Evolutionary conservation across 2,329 filamentous ascomycete species (phyloP).

Genomic region (Tolypocladium ovalisporum): DNA sequence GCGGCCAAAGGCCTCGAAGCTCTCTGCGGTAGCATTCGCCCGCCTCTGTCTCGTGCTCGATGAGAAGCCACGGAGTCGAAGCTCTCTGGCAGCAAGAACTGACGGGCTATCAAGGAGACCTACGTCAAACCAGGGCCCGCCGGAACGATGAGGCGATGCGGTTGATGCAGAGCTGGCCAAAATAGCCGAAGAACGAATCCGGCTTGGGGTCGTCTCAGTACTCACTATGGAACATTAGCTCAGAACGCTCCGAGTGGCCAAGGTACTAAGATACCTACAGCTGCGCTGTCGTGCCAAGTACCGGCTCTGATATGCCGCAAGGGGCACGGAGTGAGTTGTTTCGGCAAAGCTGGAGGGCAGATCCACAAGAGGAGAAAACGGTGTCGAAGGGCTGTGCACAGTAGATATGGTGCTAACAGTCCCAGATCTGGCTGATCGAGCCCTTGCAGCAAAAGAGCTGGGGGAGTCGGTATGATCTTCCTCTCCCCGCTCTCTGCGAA

Average conservation of each 20-base stretch:
- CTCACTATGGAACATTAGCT: neutral
- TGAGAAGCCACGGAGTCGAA: slow-evolving; percentile 13
- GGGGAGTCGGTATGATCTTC: slow-evolving; percentile 24
- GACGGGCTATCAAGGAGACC: slow-evolving; percentile 5
- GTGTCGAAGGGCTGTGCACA: slow-evolving; percentile 12
- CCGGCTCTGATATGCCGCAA: slow-evolving; percentile 5
- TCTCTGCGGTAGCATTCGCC: slow-evolving; percentile 6
- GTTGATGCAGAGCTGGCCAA: neutral
- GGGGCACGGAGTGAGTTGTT: slow-evolving; percentile 5
- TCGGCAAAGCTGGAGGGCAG: slow-evolving; percentile 1
- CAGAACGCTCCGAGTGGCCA: neutral
- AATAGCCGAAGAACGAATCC: slow-evolving; percentile 2
- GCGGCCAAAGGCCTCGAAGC: slow-evolving; percentile 13
- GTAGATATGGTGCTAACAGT: slow-evolving; percentile 20
- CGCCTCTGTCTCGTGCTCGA: slow-evolving; percentile 9
- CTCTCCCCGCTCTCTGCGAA: slow-evolving; percentile 21
- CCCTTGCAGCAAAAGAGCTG: slow-evolving; percentile 15
- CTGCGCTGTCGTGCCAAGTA: neutral
- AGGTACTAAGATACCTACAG: neutral
- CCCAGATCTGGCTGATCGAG: slow-evolving; percentile 16
- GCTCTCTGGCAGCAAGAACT: slow-evolving; percentile 6
- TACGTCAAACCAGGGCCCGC: neutral
- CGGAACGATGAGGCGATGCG: neutral
- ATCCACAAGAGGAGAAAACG: slow-evolving; percentile 10
- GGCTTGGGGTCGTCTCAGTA: neutral